Percentiles rank a stretch among this genome's conserved stretches.
These are phyloP conservation scores for Malassezia yamatoensis DNA, from an alignment of 1,284 basidiomycete genomes.

Conservation along the genomic window DNA sequence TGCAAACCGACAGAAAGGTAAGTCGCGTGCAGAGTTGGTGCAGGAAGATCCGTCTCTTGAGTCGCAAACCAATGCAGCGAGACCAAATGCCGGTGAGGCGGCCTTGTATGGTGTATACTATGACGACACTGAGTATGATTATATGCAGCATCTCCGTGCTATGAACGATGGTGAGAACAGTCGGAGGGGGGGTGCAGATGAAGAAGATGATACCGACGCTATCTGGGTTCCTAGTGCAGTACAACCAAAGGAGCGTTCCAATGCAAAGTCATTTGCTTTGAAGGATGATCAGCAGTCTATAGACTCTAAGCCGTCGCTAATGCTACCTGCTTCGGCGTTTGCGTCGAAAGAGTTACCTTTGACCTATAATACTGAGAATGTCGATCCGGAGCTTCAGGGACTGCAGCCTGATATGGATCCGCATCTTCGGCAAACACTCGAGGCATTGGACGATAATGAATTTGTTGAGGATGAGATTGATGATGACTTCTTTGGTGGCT, in stretches of 20 bases:
- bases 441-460: constrained; percentile 90
- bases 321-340: constrained; percentile 58
- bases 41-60: constrained; percentile 54
- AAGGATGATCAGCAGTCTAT: constrained; percentile 12
- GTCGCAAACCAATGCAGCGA: constrained; percentile 47
- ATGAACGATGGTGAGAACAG: constrained; percentile 35
- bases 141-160: constrained; percentile 78
- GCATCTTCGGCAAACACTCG: constrained; percentile 79
- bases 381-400: constrained; percentile 53
- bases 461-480: constrained; percentile 57
- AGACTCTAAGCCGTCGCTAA: constrained; percentile 11
- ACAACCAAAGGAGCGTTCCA: constrained; percentile 25
- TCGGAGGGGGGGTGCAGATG: constrained; percentile 36
- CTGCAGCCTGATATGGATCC: constrained; percentile 95
- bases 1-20: constrained; percentile 52
- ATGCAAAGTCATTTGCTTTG: constrained; percentile 22
- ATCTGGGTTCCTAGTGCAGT: constrained; percentile 22
- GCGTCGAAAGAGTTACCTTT: constrained; percentile 27
- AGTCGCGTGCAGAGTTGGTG: constrained; percentile 66
- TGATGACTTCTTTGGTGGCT: constrained; percentile 50
- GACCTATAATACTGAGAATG: constrained; percentile 20
- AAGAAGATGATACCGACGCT: constrained; percentile 26
- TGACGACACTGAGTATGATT: constrained; percentile 97
- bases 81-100: constrained; percentile 65
- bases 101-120: constrained; percentile 82